Percentiles rank a stretch among this genome's conserved stretches.
phyloP scores from a whole-genome alignment of 805 yeast genomes.

The Sugiyamaella chiloensis region DNA sequence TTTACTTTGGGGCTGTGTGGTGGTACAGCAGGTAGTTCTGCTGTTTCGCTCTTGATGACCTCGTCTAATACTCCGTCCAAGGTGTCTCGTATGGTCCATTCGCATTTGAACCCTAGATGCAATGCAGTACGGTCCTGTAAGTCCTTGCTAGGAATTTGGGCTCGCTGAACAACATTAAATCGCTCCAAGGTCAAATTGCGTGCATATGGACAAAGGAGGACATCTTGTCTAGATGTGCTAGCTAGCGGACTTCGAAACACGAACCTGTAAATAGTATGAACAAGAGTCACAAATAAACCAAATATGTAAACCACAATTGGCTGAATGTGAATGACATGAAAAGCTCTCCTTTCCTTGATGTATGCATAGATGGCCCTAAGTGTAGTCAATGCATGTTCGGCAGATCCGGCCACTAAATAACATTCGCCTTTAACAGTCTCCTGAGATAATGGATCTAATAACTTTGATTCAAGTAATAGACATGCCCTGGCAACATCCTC shows the following conservation, averaged over 20 bases:
- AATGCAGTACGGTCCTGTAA: conserved; percentile 20
- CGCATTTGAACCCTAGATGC: conserved; percentile 21
- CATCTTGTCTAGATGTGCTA: conserved; percentile 11
- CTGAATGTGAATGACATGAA: conserved; percentile 20
- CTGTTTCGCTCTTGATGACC: no score
- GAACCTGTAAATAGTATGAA: conserved; percentile 10
- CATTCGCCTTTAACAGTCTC: conserved; percentile 11
- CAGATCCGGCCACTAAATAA: conserved; percentile 23
- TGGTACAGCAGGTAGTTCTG: no score
- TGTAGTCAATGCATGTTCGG: conserved; percentile 24
- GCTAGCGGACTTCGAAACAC: conserved; percentile 15
- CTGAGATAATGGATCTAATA: conserved; percentile 25
- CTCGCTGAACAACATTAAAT: conserved; percentile 27
- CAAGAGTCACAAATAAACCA: conserved; percentile 14
- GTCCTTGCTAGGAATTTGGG: conserved; percentile 28
- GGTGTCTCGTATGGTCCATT: conserved; percentile 25
- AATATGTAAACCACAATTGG: conserved; percentile 24
- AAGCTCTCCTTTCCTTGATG: conserved; percentile 12
- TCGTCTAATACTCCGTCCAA: conserved; percentile 24
- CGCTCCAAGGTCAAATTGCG: conserved; percentile 26
- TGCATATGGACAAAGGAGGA: conserved; percentile 19
- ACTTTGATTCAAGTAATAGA: conserved; percentile 36
- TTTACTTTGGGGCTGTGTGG: no score
- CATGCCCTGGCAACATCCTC: conserved; percentile 41
- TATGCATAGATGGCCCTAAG: conserved; percentile 24